Evolutionary conservation across 257 asterid species (phyloP).

Genomic region (Voacanga thouarsii): DNA sequence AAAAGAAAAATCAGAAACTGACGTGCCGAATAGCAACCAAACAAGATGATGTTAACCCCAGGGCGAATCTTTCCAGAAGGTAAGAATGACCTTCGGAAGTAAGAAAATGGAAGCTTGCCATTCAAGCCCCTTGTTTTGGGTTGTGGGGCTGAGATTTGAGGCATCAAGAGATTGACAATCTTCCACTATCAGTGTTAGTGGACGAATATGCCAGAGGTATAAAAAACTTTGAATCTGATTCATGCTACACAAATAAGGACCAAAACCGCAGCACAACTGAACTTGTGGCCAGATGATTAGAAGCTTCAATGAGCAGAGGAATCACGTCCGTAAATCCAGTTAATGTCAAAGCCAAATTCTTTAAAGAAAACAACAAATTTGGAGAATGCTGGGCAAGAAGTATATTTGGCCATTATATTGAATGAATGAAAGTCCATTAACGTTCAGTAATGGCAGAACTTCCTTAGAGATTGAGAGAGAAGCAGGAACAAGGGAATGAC

Average conservation of each 20-base stretch:
- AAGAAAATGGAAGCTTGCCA: neutral
- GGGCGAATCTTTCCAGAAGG: neutral
- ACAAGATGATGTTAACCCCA: neutral
- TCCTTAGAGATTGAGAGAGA: neutral
- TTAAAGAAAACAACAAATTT: neutral
- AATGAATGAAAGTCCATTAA: neutral
- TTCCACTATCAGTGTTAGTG: neutral
- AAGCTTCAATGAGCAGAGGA: neutral
- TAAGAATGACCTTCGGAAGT: neutral
- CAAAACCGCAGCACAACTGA: neutral
- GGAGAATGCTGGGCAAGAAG: neutral
- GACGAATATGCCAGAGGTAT: neutral
- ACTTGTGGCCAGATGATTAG: neutral
- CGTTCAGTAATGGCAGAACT: neutral
- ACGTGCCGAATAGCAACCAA: neutral
- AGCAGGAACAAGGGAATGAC: neutral
- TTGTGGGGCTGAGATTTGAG: neutral
- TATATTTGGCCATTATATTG: neutral
- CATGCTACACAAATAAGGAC: neutral
- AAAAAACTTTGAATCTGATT: slow-evolving; percentile 12
- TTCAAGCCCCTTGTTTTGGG: neutral
- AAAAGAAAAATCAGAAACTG: neutral
- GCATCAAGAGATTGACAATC: neutral
- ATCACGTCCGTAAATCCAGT: neutral
- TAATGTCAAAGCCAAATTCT: neutral